A percentile compares a stretch with the other conserved stretches of the same genome.
Evolutionary conservation across 805 yeast species (phyloP).

Genomic region (Hanseniaspora guilliermondii): DNA sequence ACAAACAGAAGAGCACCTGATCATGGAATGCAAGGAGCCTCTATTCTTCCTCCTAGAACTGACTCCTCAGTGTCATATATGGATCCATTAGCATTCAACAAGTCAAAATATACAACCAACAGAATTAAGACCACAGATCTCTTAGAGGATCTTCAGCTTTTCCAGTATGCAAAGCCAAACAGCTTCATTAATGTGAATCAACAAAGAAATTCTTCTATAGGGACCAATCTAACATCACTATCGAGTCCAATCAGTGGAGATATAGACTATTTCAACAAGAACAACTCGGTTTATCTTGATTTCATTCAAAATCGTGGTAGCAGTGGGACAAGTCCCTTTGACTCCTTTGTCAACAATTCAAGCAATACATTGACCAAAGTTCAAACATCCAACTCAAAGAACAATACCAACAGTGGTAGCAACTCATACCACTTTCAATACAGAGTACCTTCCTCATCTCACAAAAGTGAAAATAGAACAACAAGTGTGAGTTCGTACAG

Average conservation of each 20-base stretch:
- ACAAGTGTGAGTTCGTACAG: conserved; percentile 25
- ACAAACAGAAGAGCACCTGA: not conserved
- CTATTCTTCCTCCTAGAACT: conserved; percentile 14
- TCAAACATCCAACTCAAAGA: not conserved
- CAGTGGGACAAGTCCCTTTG: not conserved
- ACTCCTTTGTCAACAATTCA: not conserved
- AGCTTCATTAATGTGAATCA: not conserved
- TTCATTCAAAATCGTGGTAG: conserved; percentile 7
- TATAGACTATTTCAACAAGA: conserved; percentile 4
- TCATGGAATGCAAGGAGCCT: not conserved
- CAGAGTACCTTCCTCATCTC: conserved; percentile 10
- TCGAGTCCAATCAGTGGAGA: conserved; percentile 6
- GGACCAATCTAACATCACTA: conserved; percentile 2
- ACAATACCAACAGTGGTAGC: not conserved
- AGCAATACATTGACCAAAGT: not conserved
- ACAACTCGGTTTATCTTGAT: not conserved
- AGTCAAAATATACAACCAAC: not conserved
- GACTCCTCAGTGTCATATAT: conserved; percentile 11
- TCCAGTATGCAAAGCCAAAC: conserved; percentile 4
- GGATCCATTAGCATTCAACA: not conserved
- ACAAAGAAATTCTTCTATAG: not conserved
- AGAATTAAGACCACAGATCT: conserved; percentile 10
- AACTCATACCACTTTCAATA: conserved; percentile 9
- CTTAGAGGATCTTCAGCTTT: conserved; percentile 3
- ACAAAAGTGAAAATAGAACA: conserved; percentile 19